phyloP scores from a whole-genome alignment of 768 basidiomycete genomes.

The Kwoniella newhampshirensis region DNA sequence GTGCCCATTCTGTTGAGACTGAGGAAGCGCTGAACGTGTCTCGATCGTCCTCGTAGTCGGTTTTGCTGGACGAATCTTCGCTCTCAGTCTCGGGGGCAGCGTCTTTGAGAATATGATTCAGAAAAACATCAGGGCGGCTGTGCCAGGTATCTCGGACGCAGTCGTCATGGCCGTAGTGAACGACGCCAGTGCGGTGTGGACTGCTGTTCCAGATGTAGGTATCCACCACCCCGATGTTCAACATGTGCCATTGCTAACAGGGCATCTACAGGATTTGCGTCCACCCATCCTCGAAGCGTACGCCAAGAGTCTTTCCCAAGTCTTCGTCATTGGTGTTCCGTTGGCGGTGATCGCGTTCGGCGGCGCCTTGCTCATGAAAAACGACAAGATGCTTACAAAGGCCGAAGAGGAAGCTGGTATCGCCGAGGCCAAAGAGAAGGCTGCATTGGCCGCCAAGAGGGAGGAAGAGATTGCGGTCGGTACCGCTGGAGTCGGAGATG shows the following conservation, averaged over 20 bases:
- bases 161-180: conserved; percentile 37
- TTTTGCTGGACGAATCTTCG: conserved; percentile 51
- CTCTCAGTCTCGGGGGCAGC: conserved; percentile 51
- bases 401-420: conserved; percentile 47
- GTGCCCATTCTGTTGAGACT: too few relatives aligned
- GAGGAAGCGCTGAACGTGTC: too few relatives aligned
- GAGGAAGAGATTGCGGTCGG: conserved; percentile 19
- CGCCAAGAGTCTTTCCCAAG: conserved; percentile 36
- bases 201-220: conserved; percentile 38
- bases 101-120: conserved; percentile 53
- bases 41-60: too few relatives aligned
- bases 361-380: conserved; percentile 49
- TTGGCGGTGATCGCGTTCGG: conserved; percentile 42
- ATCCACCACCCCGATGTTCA: conserved; percentile 12
- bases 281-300: conserved; percentile 29
- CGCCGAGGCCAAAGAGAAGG: conserved; percentile 23
- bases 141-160: conserved; percentile 28
- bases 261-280: conserved; percentile 4
- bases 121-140: conserved; percentile 43
- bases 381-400: conserved; percentile 47
- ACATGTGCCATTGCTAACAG: too few relatives aligned
- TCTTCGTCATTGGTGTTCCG: conserved; percentile 54
- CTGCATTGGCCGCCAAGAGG: conserved; percentile 7
- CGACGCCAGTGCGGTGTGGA: conserved; percentile 47
- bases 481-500: conserved; percentile 12